Conservation (phyloP, 78 protist genomes). For the Dictyostelium discoideum region dicty_2.7 NC_007091.3:4271001-4271500, state of each 20-base stretch:
- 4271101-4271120: neutral
- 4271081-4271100: neutral
- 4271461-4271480: neutral
- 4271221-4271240: neutral
- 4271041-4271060: slow-evolving; percentile 12
- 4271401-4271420: neutral
- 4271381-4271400: slow-evolving; percentile 3
- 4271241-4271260: slow-evolving; percentile 26
- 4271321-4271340: slow-evolving; percentile 42
- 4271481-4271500: neutral
- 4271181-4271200: neutral
- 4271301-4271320: neutral
- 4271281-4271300: slow-evolving; percentile 7
- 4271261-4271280: slow-evolving; percentile 11
- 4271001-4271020: slow-evolving; percentile 20
- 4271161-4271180: neutral
- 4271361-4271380: slow-evolving; percentile 33
- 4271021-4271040: neutral
- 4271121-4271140: slow-evolving; percentile 13
- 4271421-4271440: neutral
- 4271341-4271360: slow-evolving; percentile 6
- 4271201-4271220: slow-evolving; percentile 6
- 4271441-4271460: neutral
- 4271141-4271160: neutral
- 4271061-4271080: slow-evolving; percentile 4